These are phyloP conservation scores for Aspergillus aculeatinus DNA, from an alignment of 2,329 filamentous ascomycete species.

Conservation along the genomic window DNA sequence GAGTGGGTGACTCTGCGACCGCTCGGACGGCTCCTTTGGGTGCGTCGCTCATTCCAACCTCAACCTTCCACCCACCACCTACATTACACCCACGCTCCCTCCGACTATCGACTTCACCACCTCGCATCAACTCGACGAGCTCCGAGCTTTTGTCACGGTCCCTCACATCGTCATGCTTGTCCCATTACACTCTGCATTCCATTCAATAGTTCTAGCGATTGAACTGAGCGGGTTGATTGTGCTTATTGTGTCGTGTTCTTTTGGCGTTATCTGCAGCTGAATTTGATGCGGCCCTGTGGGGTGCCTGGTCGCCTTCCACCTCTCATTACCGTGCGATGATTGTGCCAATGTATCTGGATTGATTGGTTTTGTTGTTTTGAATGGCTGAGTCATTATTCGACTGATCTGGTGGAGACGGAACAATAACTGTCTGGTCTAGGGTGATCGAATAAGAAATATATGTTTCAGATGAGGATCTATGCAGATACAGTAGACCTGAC, in stretches of 20 bases:
- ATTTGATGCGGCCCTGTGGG: slow-evolving; percentile 11
- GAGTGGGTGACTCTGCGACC: neutral
- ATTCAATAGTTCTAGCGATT: slow-evolving; percentile 32
- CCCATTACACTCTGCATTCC: slow-evolving; percentile 19
- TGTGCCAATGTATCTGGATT: slow-evolving; percentile 17
- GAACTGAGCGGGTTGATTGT: slow-evolving; percentile 30
- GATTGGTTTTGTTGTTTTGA: slow-evolving; percentile 11
- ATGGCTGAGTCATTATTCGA: slow-evolving; percentile 3
- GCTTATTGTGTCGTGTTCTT: slow-evolving; percentile 20
- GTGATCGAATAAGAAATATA: slow-evolving; percentile 22
- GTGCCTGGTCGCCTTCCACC: slow-evolving; percentile 17
- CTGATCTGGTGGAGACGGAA: slow-evolving; percentile 12
- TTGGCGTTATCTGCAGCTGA: slow-evolving; percentile 9
- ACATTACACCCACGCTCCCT: slow-evolving; percentile 2
- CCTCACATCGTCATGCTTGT: slow-evolving; percentile 12
- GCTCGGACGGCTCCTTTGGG: neutral
- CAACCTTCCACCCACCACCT: neutral
- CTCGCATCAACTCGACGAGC: slow-evolving; percentile 8
- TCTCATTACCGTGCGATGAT: slow-evolving; percentile 19
- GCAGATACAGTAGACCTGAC: too few species aligned
- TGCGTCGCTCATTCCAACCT: slow-evolving; percentile 1
- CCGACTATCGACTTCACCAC: neutral
- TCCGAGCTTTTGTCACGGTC: slow-evolving; percentile 17
- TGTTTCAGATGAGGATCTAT: slow-evolving; percentile 9
- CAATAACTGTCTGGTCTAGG: slow-evolving; percentile 9